Percentiles rank a stretch among this genome's conserved stretches.
phyloP scores from a whole-genome alignment of 116 monocot species.

The Posidonia oceanica region DNA sequence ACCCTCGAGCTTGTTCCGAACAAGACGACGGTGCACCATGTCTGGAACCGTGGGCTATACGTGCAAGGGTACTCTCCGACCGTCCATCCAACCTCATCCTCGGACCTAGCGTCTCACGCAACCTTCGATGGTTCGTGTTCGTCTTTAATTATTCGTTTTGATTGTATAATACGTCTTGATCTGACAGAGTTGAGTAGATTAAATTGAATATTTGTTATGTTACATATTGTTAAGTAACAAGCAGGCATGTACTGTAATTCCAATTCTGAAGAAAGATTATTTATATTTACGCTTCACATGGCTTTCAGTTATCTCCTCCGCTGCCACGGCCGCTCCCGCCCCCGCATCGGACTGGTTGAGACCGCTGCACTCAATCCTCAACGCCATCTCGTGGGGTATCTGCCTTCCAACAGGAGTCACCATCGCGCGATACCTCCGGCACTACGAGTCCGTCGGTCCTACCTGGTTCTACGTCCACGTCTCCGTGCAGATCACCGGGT shows the following conservation, averaged over 20 bases:
- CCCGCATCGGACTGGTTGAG: constrained; percentile 17
- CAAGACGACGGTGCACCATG: constrained; percentile 48
- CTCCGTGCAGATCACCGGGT: constrained; percentile 41
- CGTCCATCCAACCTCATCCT: constrained; percentile 48
- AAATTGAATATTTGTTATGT: no score
- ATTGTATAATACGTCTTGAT: no score
- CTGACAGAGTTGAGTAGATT: no score
- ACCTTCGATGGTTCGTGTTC: constrained; percentile 29
- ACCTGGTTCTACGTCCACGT: constrained; percentile 84
- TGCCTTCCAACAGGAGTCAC: constrained; percentile 42
- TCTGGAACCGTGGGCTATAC: constrained; percentile 87
- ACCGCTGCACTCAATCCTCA: constrained; percentile 38
- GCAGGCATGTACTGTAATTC: no score
- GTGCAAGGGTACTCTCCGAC: constrained; percentile 81
- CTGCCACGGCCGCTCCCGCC: constrained; percentile 8
- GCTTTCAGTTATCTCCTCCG: constrained; percentile 29
- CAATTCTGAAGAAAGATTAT: no score
- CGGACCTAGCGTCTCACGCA: constrained; percentile 51
- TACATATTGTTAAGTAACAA: no score
- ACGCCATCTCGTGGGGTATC: constrained; percentile 70
- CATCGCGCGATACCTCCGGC: constrained; percentile 58
- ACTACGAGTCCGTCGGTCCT: constrained; percentile 36
- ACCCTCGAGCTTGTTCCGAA: constrained; percentile 41
- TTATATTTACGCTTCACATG: no score
- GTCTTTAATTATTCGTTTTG: no score